Base-by-base conservation (phyloP, 208 protist species). In the Cochliopodium minus region DNA sequence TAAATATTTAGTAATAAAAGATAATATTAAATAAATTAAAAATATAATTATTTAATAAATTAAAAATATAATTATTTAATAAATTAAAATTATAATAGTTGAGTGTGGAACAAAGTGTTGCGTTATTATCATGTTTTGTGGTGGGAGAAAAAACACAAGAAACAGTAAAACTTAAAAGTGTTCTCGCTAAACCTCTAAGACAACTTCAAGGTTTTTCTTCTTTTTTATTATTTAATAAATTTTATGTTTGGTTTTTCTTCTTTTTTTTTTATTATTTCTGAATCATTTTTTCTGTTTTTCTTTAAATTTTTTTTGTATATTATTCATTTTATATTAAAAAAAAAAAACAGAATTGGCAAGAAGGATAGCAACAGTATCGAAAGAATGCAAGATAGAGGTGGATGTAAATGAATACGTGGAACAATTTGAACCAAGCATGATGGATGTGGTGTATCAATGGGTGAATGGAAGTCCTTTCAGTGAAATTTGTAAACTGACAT, bases 371-470 rank as follows among this genome's bases (percentile, higher is more conserved):
- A 72, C 1, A 84, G 96, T 11, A 85, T 74, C 57, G 11, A 85
- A 96, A 57, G 90, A 78, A 46, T 78, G 79, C 11, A 81, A 95
- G 43, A 65, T 90, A 17, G 69, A 73, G 33, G 65, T 92, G 51
- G 87, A 89, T 56, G 66, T 70, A 9, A 83, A 74, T 45, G 78
- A 89, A 33, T 92, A 94, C 45, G 39, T 84, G 2, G 72, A 88
- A 43, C 83, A 78, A 64, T 93, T 97, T 36, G 71, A 87, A 65
- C 83, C 88, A 39, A 85, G 88, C 6, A 67, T 97, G 60, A 92
- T 97, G 84, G 82, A 95, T 61, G 72, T 96, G 6, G 90, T 86
- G 0, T 91, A 90, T 67, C 62, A 83, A 33, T 99, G 94, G 93
- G 76, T 77, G 23, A 82, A 91, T 64, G 95, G 95, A 4, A 76